Evolutionary conservation across 2,329 filamentous ascomycete species (phyloP).

Genomic region (Trichophyton rubrum): DNA sequence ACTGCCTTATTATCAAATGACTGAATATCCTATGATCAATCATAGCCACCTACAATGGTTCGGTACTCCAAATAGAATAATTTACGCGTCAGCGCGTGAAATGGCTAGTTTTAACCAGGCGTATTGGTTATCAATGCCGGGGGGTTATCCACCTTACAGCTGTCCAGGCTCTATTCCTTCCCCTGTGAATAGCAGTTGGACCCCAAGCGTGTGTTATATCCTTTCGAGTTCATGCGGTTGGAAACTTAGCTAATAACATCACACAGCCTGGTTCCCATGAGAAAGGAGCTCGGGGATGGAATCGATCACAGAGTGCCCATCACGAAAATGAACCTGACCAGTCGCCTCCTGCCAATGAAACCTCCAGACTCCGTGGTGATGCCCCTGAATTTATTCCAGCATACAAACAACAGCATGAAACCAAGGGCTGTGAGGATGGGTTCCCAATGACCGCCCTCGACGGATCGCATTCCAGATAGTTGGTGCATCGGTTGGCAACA

Average conservation of each 20-base stretch:
- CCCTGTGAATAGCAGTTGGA: background rate
- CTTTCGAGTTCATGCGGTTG: background rate
- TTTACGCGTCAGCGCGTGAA: background rate
- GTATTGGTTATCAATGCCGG: background rate
- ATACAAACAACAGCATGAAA: no score
- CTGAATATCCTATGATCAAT: background rate
- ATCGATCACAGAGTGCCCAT: background rate
- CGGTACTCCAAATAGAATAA: background rate
- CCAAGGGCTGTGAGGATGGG: background rate
- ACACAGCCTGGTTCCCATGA: background rate
- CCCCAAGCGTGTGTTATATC: background rate
- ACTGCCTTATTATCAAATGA: background rate
- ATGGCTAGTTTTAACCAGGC: background rate
- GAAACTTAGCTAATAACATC: background rate
- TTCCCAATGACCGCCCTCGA: background rate
- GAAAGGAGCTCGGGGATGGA: background rate
- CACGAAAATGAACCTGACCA: background rate
- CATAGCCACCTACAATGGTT: background rate
- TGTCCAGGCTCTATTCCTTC: background rate
- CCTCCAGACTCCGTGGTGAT: slow-evolving; percentile 7
- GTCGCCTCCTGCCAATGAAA: background rate
- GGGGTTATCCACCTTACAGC: background rate
- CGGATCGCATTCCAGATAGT: background rate
- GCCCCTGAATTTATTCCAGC: slow-evolving; percentile 9
- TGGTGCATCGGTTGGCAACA: no score